phyloP scores from a whole-genome alignment of 441 rosid genomes.

The Mallotus repandus region DNA sequence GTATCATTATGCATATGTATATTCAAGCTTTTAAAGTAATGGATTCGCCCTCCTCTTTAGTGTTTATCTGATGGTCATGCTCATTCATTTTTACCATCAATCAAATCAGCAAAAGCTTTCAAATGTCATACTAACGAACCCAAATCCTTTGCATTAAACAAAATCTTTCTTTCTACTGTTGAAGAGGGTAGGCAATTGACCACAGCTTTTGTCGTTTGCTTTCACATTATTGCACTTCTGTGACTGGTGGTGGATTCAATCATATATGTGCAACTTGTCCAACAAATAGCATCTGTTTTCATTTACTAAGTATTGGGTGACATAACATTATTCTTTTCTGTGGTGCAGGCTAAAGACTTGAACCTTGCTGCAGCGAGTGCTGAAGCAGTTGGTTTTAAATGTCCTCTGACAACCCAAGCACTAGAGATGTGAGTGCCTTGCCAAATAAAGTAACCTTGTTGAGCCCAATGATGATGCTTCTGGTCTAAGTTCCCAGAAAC shows the following conservation, averaged over 20 bases:
- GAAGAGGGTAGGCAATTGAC: background rate
- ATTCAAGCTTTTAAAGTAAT: background rate
- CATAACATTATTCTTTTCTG: conserved; percentile 1
- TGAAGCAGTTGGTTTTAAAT: conserved; percentile 49
- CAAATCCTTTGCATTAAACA: too few species aligned
- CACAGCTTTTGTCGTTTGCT: background rate
- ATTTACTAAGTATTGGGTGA: background rate
- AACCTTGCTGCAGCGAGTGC: conserved; percentile 69
- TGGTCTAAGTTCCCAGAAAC: background rate
- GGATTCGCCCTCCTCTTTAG: too few species aligned
- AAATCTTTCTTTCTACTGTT: background rate
- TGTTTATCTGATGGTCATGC: background rate
- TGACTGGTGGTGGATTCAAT: background rate
- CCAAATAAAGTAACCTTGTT: background rate
- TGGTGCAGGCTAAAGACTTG: conserved; percentile 81
- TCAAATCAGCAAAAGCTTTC: background rate
- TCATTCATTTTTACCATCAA: background rate
- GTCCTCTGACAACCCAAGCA: conserved; percentile 59
- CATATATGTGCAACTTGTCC: background rate
- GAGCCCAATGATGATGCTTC: background rate
- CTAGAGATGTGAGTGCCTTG: conserved; percentile 61
- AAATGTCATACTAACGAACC: too few species aligned
- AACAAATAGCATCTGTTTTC: background rate
- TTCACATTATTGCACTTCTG: background rate
- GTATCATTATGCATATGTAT: background rate